These are phyloP conservation scores for Penicillium bovifimosum DNA, from an alignment of 495 filamentous ascomycete species.

Conservation along the genomic window DNA sequence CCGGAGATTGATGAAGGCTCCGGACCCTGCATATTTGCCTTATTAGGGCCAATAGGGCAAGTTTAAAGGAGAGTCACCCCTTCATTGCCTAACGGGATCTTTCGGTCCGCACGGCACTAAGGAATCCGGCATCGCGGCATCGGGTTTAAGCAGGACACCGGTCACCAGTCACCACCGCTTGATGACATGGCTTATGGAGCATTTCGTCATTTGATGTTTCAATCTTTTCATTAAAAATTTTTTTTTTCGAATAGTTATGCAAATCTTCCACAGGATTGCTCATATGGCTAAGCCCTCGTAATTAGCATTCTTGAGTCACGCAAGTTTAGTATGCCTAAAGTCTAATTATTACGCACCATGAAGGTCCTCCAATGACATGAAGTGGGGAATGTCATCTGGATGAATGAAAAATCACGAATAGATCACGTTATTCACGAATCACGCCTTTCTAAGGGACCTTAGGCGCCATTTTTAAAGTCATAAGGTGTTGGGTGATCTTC, in stretches of 20 bases:
- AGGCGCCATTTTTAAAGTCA: slow-evolving; percentile 19
- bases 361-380: slow-evolving; percentile 6
- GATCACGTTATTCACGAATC: too few species aligned
- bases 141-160: too few species aligned
- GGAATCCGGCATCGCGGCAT: slow-evolving; percentile 21
- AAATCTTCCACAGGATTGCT: background rate
- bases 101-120: slow-evolving; percentile 22
- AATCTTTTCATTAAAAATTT: background rate
- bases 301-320: background rate
- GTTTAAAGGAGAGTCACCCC: background rate
- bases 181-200: background rate
- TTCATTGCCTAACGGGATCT: slow-evolving; percentile 21
- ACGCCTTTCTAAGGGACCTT: slow-evolving; percentile 18
- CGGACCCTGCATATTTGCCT: slow-evolving; percentile 1
- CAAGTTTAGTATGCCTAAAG: background rate
- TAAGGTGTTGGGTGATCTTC: slow-evolving; percentile 15
- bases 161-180: background rate
- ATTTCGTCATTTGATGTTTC: slow-evolving; percentile 2
- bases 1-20: slow-evolving; percentile 8
- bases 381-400: slow-evolving; percentile 6
- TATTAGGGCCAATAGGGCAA: background rate
- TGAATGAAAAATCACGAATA: background rate
- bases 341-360: background rate
- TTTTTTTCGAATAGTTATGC: background rate
- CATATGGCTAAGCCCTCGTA: background rate